These are phyloP conservation scores for Cinchona pubescens DNA, from an alignment of 257 asterid species.

Conservation along the genomic window DNA sequence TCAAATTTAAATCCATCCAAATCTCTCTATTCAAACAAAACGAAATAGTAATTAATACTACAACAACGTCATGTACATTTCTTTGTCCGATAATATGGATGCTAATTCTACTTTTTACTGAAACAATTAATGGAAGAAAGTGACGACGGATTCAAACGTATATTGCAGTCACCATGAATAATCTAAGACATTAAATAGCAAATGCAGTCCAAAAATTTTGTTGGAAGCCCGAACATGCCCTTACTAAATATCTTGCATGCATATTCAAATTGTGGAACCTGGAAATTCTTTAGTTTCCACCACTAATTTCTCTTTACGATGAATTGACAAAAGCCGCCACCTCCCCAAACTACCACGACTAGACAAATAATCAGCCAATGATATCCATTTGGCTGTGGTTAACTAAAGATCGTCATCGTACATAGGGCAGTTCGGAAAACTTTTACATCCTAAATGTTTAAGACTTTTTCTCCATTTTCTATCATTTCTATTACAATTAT, in stretches of 20 bases:
- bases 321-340: background rate
- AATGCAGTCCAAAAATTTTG: background rate
- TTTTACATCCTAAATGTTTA: too few species aligned
- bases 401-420: too few species aligned
- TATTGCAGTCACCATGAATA: background rate
- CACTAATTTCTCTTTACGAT: background rate
- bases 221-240: background rate
- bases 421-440: too few species aligned
- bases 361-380: too few species aligned
- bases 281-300: constrained; percentile 7
- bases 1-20: too few species aligned
- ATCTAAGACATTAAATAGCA: background rate
- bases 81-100: background rate
- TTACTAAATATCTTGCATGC: background rate
- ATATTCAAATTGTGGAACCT: background rate
- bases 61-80: background rate
- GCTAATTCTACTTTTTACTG: background rate
- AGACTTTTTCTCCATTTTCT: too few species aligned
- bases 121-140: background rate
- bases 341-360: too few species aligned
- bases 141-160: background rate
- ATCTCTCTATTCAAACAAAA: too few species aligned
- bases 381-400: too few species aligned
- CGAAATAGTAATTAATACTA: too few species aligned
- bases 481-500: too few species aligned